Base-by-base conservation (phyloP, 306 rosid species). In the Inga laurina region DNA sequence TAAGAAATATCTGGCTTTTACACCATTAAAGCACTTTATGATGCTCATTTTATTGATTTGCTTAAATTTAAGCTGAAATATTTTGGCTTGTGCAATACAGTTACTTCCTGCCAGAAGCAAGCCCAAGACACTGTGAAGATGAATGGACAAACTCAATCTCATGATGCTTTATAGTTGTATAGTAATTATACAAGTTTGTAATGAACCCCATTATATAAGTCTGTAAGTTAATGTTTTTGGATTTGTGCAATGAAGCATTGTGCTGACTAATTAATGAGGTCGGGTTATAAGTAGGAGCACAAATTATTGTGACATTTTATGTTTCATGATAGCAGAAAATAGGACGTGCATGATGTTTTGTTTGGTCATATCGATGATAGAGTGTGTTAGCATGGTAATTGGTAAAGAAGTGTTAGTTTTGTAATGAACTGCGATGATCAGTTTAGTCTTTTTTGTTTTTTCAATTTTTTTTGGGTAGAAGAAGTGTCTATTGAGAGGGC, bases 81-180 rank as follows among this genome's bases (percentile, higher is more conserved):
- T 54, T 34, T 27, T 79, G 76, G 84, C 59, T 64, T 76, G 54
- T 61, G 43, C 39, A 41, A 46, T 86, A 88, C 90, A 92, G 74
- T 46, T 78, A 22, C 74, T 65, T 66, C 82, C 82, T 32, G 22
- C 75, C 37, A 46, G 10, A 66, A 43, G 39, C 65, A 78, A 78
- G 82, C 48, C 75, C 16, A 78, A 78, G 68, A 35, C 45, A 13
- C 15, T 21, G 7, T 78, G 75, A 78, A 78, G 75, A 66, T 16
- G 65, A 78, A 71, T 48, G 51, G 54, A 27, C 46, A 19, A 16
- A 7, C 46, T 69, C 73, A 16, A 21, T 5, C 46, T 35, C 48
- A 27, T 14, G 65, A 41, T 22, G 81, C 78, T 19, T 49, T 57
- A 41, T 48, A 79, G 82, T 32, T 62, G 30, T 62, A 10, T 22